Evolutionary conservation across 2,329 filamentous ascomycete genomes (phyloP), one percentile per base, ranked within the genome.

Genomic region (Botryotinia narcissicola): DNA sequence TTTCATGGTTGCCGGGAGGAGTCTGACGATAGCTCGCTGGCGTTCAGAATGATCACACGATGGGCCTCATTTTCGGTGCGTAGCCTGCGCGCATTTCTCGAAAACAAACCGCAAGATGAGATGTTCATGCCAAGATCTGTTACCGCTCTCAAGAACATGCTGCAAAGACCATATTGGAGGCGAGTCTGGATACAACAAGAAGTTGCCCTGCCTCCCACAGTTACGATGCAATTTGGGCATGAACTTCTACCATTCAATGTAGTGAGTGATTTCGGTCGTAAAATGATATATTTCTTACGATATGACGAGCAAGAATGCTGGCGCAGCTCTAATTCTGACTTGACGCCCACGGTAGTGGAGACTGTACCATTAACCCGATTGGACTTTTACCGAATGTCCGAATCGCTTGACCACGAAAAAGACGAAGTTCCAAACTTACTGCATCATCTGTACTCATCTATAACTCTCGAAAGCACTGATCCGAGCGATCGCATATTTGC

Each of bases 381-480:
- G 8, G 3, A 3, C 18, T 2, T 2, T 10, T 4, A 4, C 8
- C 29, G 14, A 22, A 0, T 5, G 10, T 1, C 8, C 12, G 0
- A 60, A 35, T 12, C 5, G 18, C 0, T 0, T 22, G 3, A 12
- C 35, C 12, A 1, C 2, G 12, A 6, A 9, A 22, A 5, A 3
- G 4, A 25, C 4, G 7, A 25, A 25, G 4, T 1, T 1, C 1
- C 22, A 1, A 5, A 5, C 0, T 25, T 51, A 51, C 4, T 25
- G 10, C 0, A 2, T 0, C 5, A 8, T 14, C 9, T 25, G 1
- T 25, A 0, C 10, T 0, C 0, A 51, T 25, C 46, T 20, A 25
- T 1, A 1, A 0, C 0, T 7, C 18, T 60, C 20, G 6, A 60
- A 37, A 60, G 18, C 9, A 37, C 32, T 25, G 29, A 37, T 25